A percentile compares a stretch with the other conserved stretches of the same genome.
Conservation (phyloP, 2,329 filamentous ascomycete genomes). For the Drechslerella coelobrocha region DNA sequence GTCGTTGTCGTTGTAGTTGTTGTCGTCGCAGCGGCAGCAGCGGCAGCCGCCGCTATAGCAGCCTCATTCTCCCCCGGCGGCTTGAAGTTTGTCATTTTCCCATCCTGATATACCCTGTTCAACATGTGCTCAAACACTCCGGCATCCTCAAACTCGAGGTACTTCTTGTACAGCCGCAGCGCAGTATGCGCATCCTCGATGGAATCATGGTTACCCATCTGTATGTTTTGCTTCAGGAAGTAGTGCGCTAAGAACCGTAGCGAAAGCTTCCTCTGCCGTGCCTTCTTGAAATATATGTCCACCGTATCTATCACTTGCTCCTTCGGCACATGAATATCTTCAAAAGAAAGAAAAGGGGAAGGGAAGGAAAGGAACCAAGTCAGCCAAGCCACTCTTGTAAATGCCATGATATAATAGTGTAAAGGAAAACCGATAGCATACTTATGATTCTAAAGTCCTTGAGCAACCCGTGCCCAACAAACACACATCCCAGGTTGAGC, state of each 20-base stretch:
- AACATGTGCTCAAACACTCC: conserved; percentile 83
- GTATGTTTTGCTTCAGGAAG: conserved; percentile 90
- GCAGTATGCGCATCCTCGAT: conserved; percentile 95
- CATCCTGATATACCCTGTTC: conserved; percentile 80
- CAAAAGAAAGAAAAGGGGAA: too few species aligned
- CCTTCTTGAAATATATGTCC: conserved; percentile 83
- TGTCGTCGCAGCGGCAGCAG: conserved; percentile 19
- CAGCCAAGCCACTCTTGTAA: too few species aligned
- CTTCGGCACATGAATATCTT: conserved; percentile 88
- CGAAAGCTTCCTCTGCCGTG: conserved; percentile 80
- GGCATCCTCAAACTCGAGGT: conserved; percentile 84
- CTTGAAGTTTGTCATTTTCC: conserved; percentile 66
- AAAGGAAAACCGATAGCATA: conserved; percentile 26
- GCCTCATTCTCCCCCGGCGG: conserved; percentile 60
- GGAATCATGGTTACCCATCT: conserved; percentile 88
- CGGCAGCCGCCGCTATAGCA: conserved; percentile 23
- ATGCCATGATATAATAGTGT: background rate
- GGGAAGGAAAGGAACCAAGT: too few species aligned
- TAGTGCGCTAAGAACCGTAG: conserved; percentile 91
- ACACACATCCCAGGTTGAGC: conserved; percentile 90
- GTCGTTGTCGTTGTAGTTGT: background rate
- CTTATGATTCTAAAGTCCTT: conserved; percentile 96
- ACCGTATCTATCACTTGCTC: conserved; percentile 92
- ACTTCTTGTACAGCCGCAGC: conserved; percentile 84
- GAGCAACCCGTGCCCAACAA: conserved; percentile 89